Conservation (phyloP, 1,284 basidiomycete genomes). For the Trametes hirsuta region DNA sequence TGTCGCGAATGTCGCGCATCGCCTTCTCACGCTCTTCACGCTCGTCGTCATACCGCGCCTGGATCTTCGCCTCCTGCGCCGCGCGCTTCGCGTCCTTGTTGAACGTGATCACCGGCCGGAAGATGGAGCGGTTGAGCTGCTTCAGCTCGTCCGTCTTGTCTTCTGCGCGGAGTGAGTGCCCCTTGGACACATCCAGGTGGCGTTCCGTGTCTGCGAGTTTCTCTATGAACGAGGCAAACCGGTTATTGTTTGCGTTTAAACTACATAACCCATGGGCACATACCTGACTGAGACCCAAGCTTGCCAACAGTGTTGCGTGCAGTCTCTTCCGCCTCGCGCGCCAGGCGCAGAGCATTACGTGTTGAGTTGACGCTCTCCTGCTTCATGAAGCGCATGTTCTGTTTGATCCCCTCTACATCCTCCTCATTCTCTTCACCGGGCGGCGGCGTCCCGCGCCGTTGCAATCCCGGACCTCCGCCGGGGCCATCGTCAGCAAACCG, state of each 20-base stretch:
- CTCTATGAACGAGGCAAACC: slow-evolving; percentile 48
- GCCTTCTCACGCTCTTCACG: slow-evolving; percentile 84
- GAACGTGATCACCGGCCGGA: slow-evolving; percentile 88
- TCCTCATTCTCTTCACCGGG: slow-evolving; percentile 90
- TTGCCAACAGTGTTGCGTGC: slow-evolving; percentile 85
- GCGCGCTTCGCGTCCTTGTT: slow-evolving; percentile 92
- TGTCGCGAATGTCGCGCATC: slow-evolving; percentile 84
- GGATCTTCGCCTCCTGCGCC: slow-evolving; percentile 88
- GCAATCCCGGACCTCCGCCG: background rate
- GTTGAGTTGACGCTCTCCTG: slow-evolving; percentile 93
- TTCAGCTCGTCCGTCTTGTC: slow-evolving; percentile 96
- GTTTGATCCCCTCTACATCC: slow-evolving; percentile 96
- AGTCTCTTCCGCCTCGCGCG: slow-evolving; percentile 95
- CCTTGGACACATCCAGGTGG: slow-evolving; percentile 93
- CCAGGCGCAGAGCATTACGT: slow-evolving; percentile 91
- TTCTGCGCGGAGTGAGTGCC: slow-evolving; percentile 85
- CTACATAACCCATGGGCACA: slow-evolving; percentile 24
- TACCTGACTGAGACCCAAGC: slow-evolving; percentile 96
- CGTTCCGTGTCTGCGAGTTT: slow-evolving; percentile 95
- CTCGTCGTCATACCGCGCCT: slow-evolving; percentile 90
- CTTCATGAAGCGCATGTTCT: slow-evolving; percentile 89
- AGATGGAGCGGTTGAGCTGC: slow-evolving; percentile 93
- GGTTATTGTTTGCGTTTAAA: background rate
- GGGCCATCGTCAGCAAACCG: slow-evolving; percentile 69
- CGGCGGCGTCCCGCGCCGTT: slow-evolving; percentile 42